Evolutionary conservation across 108 stramenopile genomes (phyloP).

Genomic region (Poteriospumella lacustris): DNA sequence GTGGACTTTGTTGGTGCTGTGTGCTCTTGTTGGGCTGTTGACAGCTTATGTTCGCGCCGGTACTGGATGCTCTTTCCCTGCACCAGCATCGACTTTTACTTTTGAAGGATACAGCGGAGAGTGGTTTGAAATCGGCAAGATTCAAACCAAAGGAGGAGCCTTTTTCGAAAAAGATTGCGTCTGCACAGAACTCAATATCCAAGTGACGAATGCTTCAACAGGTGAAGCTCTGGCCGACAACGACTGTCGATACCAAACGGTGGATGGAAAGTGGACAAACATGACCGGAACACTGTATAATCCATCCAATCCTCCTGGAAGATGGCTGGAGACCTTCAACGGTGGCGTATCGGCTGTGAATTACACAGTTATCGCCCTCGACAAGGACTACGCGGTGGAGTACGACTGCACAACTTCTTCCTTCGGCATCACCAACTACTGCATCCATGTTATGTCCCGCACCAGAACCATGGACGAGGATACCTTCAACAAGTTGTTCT

Average conservation of each 20-base stretch:
- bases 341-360: not conserved
- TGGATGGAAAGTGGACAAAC: not conserved
- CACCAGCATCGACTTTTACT: no score
- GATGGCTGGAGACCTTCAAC: not conserved
- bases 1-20: no score
- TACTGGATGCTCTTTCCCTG: no score
- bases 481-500: not conserved
- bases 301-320: not conserved
- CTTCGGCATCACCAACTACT: not conserved
- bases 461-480: not conserved
- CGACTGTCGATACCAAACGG: not conserved
- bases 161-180: conserved; percentile 1
- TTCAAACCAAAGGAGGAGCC: not conserved
- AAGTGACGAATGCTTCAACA: not conserved
- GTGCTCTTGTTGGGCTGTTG: no score
- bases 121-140: not conserved
- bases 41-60: no score
- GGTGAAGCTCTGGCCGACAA: not conserved
- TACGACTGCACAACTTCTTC: not conserved
- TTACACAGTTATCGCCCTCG: not conserved
- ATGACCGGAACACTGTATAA: not conserved
- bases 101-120: not conserved
- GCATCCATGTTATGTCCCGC: not conserved
- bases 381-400: not conserved
- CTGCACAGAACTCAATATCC: not conserved